Evolutionary conservation across 2,329 filamentous ascomycete species (phyloP), one percentile per base, ranked within the genome.

Genomic region (Sporothrix brunneoviolacea): DNA sequence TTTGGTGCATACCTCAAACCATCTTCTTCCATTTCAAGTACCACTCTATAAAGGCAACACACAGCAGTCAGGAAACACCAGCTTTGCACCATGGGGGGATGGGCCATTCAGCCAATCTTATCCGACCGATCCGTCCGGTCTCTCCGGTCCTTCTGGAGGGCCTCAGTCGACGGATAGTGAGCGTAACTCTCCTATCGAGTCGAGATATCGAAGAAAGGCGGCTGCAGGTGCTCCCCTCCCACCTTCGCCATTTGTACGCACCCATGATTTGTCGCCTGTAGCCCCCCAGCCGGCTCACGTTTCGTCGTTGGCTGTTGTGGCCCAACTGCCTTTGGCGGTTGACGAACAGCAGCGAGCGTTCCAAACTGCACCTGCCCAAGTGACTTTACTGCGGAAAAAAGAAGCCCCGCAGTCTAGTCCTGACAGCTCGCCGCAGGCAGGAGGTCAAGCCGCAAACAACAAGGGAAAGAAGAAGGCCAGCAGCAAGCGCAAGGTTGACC

Each of bases 231-330:
- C 28, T 8, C 84, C 55, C 81, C 48, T 30, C 12, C 54, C 50
- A 7, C 52, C 55, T 5, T 56, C 55, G 2, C 55, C 82, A 47
- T 70, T 91, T 52, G 74, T 91, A 59, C 81, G 82, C 61, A 83
- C 82, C 58, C 84, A 90, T 63, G 83, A 91, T 60, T 79, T 83
- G 45, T 83, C 82, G 32, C 85, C 84, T 37, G 70, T 84, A 61
- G 87, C 87, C 46, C 86, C 88, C 22, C 86, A 88, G 61, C 86
- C 88, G 48, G 82, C 83, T 43, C 84, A 87, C 61, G 81, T 80
- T 56, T 75, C 85, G 64, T 71, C 76, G 56, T 62, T 84, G 68
- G 70, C 77, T 58, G 56, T 65, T 35, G 56, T 56, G 16, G 59
- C 62, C 12, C 60, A 62, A 9, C 65, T 68, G 24, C 45, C 62